Evolutionary conservation across 371 early-diverging fungal species (phyloP).

Genomic region (Mucor saturninus): DNA sequence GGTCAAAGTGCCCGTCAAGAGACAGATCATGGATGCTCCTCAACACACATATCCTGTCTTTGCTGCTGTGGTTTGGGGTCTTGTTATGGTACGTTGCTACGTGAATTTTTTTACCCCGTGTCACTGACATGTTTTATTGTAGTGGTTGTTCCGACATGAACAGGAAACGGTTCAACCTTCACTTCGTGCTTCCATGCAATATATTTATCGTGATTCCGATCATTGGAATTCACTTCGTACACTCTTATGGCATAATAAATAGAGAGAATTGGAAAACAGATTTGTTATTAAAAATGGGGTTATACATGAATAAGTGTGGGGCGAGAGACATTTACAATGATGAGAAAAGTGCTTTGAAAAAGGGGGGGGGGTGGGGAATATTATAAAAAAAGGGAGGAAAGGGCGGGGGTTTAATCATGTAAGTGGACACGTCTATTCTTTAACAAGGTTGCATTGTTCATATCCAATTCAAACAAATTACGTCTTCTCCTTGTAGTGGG

Average conservation of each 20-base stretch:
- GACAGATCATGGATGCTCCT: slow-evolving; percentile 73
- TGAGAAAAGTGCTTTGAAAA: neutral
- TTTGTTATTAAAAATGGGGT: neutral
- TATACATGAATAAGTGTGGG: neutral
- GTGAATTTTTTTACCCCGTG: no score
- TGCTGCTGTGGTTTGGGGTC: slow-evolving; percentile 95
- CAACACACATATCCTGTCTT: slow-evolving; percentile 86
- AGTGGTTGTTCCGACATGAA: slow-evolving; percentile 86
- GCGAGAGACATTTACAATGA: neutral
- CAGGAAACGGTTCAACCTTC: slow-evolving; percentile 90
- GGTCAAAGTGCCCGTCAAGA: slow-evolving; percentile 82
- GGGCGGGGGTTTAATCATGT: neutral
- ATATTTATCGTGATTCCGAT: slow-evolving; percentile 88
- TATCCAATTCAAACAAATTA: slow-evolving; percentile 52
- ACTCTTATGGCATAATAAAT: slow-evolving; percentile 90
- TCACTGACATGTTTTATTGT: neutral
- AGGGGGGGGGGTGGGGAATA: neutral
- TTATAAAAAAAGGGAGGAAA: neutral
- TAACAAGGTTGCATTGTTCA: slow-evolving; percentile 55
- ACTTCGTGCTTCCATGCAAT: slow-evolving; percentile 93
- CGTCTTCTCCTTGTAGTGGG: slow-evolving; percentile 41
- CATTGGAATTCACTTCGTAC: slow-evolving; percentile 78
- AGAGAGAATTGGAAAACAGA: slow-evolving; percentile 21
- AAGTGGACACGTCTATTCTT: slow-evolving; percentile 40
- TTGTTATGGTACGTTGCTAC: slow-evolving; percentile 73